These are phyloP conservation scores for Neofusicoccum cordaticola DNA, from an alignment of 2,329 filamentous ascomycete species.

Conservation along the genomic window DNA sequence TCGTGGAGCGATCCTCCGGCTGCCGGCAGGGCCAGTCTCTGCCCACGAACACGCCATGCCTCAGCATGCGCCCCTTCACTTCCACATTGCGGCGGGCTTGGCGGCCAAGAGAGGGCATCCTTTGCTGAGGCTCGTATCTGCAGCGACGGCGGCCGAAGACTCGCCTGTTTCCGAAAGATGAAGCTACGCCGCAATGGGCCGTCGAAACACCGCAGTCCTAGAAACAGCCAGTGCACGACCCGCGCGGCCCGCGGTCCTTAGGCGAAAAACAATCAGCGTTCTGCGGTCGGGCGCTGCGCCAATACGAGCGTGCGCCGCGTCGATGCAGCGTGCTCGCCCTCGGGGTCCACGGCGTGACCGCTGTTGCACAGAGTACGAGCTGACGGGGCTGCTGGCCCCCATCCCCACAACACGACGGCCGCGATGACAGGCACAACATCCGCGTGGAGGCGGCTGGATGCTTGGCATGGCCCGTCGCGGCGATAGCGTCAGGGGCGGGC, in stretches of 20 bases:
- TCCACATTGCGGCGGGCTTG: neutral
- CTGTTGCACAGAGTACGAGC: neutral
- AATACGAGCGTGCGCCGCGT: neutral
- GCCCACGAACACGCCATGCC: constrained; percentile 3
- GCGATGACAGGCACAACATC: neutral
- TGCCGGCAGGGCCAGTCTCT: neutral
- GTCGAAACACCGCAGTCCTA: neutral
- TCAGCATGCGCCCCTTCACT: neutral
- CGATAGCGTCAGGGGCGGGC: neutral
- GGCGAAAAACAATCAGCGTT: neutral
- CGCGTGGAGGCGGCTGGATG: neutral
- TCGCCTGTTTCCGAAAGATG: constrained; percentile 4
- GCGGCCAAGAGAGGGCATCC: too few relatives aligned
- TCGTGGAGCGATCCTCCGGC: neutral
- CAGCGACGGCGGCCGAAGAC: neutral
- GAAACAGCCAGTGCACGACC: neutral
- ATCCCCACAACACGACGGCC: neutral
- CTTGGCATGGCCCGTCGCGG: neutral
- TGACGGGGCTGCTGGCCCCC: neutral
- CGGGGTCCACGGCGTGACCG: neutral
- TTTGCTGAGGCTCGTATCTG: neutral
- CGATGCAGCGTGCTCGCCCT: neutral
- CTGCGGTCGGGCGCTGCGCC: neutral
- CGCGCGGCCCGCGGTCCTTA: neutral
- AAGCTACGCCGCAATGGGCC: neutral